These are phyloP conservation scores for Multifurca ochricompacta DNA, from an alignment of 768 basidiomycete genomes.

Conservation along the genomic window DNA sequence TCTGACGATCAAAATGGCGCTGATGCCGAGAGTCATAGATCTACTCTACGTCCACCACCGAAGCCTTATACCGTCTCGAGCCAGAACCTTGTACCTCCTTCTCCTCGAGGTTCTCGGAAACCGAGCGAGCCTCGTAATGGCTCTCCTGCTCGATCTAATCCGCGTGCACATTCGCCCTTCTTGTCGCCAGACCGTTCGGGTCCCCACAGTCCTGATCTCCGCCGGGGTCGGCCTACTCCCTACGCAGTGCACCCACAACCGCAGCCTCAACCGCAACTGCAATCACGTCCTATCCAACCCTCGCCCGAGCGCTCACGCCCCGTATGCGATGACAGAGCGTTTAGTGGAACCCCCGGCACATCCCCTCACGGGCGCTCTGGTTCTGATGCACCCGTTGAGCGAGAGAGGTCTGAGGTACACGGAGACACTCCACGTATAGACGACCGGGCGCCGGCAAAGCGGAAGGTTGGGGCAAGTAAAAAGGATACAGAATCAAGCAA, in stretches of 20 bases:
- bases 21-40: conserved; percentile 40
- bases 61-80: conserved; percentile 30
- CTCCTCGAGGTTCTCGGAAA: conserved; percentile 14
- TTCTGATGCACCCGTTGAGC: conserved; percentile 46
- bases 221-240: conserved; percentile 11
- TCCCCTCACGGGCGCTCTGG: conserved; percentile 36
- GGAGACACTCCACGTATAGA: conserved; percentile 8
- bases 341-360: conserved; percentile 3
- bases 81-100: conserved; percentile 23
- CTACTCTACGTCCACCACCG: conserved; percentile 37
- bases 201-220: conserved; percentile 11
- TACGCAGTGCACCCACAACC: background rate
- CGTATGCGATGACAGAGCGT: conserved; percentile 12
- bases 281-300: conserved; percentile 18
- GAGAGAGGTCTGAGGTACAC: conserved; percentile 28
- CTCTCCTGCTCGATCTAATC: conserved; percentile 14
- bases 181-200: conserved; percentile 18
- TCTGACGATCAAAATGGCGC: conserved; percentile 53
- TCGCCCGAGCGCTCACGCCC: conserved; percentile 23
- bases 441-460: conserved; percentile 6
- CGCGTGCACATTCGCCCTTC: conserved; percentile 18
- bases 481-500: conserved; percentile 7
- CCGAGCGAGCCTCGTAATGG: conserved; percentile 16
- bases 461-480: conserved; percentile 2
- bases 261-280: too few species aligned